These are phyloP conservation scores for Picochlorum sp. DNA, from an alignment of 139 green algal species.

Conservation along the genomic window DNA sequence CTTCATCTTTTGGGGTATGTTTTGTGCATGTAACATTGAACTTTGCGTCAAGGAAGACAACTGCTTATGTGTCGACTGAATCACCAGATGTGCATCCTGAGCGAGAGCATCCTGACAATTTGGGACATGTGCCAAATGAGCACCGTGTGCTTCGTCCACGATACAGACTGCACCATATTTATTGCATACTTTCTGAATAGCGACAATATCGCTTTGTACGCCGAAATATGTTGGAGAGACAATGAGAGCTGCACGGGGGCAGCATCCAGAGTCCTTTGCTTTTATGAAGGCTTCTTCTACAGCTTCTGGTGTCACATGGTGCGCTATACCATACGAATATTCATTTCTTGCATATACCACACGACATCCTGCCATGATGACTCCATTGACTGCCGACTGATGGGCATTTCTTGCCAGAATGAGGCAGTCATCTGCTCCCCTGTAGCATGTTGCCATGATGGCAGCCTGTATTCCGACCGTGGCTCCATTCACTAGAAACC, in stretches of 20 bases:
- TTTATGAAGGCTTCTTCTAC: slow-evolving; percentile 34
- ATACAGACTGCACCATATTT: slow-evolving; percentile 51
- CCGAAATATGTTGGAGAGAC: slow-evolving; percentile 88
- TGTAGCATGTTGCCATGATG: slow-evolving; percentile 51
- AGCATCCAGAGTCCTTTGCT: slow-evolving; percentile 8
- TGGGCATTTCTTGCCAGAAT: slow-evolving; percentile 81
- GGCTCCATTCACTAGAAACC: slow-evolving; percentile 88
- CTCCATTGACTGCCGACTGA: slow-evolving; percentile 60
- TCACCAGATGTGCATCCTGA: slow-evolving; percentile 66
- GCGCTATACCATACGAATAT: slow-evolving; percentile 51
- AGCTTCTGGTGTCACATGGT: slow-evolving; percentile 39
- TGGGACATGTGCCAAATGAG: slow-evolving; percentile 64
- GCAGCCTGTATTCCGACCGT: slow-evolving; percentile 68
- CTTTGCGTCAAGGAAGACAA: slow-evolving; percentile 78
- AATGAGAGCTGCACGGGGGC: slow-evolving; percentile 51
- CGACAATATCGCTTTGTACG: slow-evolving; percentile 40
- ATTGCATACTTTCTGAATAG: slow-evolving; percentile 53
- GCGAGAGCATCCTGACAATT: slow-evolving; percentile 36
- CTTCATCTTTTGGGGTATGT: background rate
- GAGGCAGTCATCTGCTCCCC: slow-evolving; percentile 32
- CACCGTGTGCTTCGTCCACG: slow-evolving; percentile 89
- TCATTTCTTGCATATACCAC: slow-evolving; percentile 24
- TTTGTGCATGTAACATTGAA: slow-evolving; percentile 77
- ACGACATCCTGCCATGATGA: slow-evolving; percentile 53
- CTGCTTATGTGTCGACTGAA: slow-evolving; percentile 94